Evolutionary conservation across 78 protist species (phyloP).

Genomic region (Anaeramoeba flamelloides): DNA sequence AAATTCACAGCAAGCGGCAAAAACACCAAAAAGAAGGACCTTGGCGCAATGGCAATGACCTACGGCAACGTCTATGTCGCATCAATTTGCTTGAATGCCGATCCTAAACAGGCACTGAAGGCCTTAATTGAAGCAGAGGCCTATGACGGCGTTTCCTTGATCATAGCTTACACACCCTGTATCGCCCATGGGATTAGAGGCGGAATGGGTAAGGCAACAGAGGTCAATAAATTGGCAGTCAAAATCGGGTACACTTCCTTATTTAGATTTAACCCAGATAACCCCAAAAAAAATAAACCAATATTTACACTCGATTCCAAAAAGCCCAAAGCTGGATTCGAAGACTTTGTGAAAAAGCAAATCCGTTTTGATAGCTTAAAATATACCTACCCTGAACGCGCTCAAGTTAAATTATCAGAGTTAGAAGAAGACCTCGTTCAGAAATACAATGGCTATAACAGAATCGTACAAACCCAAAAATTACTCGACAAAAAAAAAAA

Average conservation of each 20-base stretch:
- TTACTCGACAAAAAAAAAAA: no score
- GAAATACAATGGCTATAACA: no score
- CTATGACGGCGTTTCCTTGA: conserved; percentile 42
- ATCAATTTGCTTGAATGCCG: background rate
- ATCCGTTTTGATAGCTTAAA: no score
- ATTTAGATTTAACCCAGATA: conserved; percentile 52
- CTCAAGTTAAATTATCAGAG: no score
- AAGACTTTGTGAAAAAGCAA: no score
- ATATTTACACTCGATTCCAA: conserved; percentile 37
- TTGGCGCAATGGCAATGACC: conserved; percentile 49
- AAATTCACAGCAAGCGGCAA: conserved; percentile 41
- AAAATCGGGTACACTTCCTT: conserved; percentile 53
- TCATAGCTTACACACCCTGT: conserved; percentile 46
- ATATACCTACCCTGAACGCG: no score
- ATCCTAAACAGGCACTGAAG: conserved; percentile 5
- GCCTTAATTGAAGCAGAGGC: conserved; percentile 20
- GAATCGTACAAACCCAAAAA: no score
- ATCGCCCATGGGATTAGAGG: conserved; percentile 8
- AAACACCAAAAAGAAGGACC: conserved; percentile 33
- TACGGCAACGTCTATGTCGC: conserved; percentile 44
- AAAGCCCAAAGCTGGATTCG: no score
- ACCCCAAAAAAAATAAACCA: conserved; percentile 13
- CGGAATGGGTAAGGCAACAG: no score
- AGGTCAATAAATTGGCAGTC: no score
- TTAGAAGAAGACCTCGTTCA: no score